Evolutionary conservation across 2,329 filamentous ascomycete species (phyloP), one percentile per base, ranked within the genome.

Genomic region (Fusarium torulosum): DNA sequence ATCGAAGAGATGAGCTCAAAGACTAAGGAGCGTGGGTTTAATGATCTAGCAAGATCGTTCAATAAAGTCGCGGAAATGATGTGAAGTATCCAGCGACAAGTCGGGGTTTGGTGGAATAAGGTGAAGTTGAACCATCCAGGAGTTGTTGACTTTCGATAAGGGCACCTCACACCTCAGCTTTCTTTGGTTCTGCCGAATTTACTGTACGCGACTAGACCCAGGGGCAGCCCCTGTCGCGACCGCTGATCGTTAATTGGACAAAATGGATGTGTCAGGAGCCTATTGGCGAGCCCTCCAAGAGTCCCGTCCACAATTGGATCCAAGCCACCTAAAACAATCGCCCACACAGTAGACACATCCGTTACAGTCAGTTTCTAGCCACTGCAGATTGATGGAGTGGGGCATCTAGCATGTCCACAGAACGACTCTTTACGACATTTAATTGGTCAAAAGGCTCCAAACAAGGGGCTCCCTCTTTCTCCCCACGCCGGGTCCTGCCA

Each of bases 201-300:
- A 27, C 41, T 53, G 41, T 67, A 74, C 72, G 72, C 72, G 72
- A 74, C 71, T 69, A 63, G 47, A 49, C 51, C 54, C 66, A 70
- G 71, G 67, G 66, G 59, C 60, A 67, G 58, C 71, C 67, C 76
- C 66, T 75, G 74, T 78, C 74, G 75, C 75, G 73, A 75, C 63
- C 54, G 53, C 53, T 59, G 59, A 41, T 35, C 20, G 45, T 23
- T 53, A 63, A 63, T 63, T 63, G 60, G 60, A 20, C 42, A 25
- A 45, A 64, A 59, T 46, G 29, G 29, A 74, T 76, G 73, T 77
- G 76, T 76, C 73, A 74, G 66, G 71, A 73, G 72, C 41, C 38
- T 7, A 53, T 57, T 42, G 44, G 44, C 31, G 43, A 44, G 33
- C n/a, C 7, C 33, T 35, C 13, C 8, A 6, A 45, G 20, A 46